Base-by-base conservation (phyloP, 805 yeast species). In the Zygotorulaspora danielsina region DNA sequence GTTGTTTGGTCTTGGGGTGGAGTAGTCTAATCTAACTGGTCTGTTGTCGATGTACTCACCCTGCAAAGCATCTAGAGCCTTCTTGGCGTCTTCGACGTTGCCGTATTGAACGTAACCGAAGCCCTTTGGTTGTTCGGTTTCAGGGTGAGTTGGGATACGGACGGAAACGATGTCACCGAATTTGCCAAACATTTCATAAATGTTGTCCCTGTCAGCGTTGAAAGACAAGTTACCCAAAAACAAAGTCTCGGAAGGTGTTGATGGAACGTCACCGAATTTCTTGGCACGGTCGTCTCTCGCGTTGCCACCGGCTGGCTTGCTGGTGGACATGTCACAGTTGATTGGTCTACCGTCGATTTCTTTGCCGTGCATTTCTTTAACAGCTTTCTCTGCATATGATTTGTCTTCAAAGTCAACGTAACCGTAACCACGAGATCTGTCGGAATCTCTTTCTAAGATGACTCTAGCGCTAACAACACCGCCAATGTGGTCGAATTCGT, bases 61-160 rank as follows among this genome's bases (percentile, higher is more conserved):
- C 65, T 86, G 84, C 69, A 88, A 67, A 42, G 84, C 89, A 50
- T 82, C 87, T 49, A 84, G 70, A 41, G 97, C 97, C 46, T 80
- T 76, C 67, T 81, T 77, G 54, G 98, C 97, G 65, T 86, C 95
- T 32, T 89, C 97, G 50, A 84, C 72, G 43, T 82, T 74, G 32
- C 84, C 72, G 63, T 77, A 90, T 72, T 93, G 97, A 42, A 90
- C 96, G 69, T 93, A 93, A 53, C 97, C 98, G 71, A 93, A 93
- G 54, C 98, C 98, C 79, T 93, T 93, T 67, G 95, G 95, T 72
- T 90, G 96, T 67, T 88, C 95, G 51, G 97, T 89, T 67, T 90
- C 97, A 61, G 96, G 97, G 72, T 93, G 94, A 31, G 97, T 90
- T 67, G 98, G 98, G 53, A 93, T 73, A 74, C 98, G 83, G 55